Percentiles rank a stretch among this genome's conserved stretches.
phyloP scores from a whole-genome alignment of 192 early-diverging fungal species.

The Coemansia umbellata region DNA sequence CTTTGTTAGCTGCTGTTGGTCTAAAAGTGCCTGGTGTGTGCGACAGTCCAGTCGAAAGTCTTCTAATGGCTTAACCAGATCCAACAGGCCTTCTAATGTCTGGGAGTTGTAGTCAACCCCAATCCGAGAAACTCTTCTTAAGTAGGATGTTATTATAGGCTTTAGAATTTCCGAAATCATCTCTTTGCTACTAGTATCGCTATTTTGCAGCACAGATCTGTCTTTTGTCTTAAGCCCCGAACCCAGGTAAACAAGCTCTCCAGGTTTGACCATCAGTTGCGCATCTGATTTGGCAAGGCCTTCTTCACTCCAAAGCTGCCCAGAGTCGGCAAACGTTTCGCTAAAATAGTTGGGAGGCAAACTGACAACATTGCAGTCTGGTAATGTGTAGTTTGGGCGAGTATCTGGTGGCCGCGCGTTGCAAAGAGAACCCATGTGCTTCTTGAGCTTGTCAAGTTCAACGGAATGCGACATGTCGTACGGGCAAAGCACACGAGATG shows the following conservation, averaged over 20 bases:
- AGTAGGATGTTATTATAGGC: neutral
- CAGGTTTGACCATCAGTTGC: conserved; percentile 23
- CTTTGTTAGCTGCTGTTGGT: neutral
- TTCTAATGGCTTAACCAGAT: conserved; percentile 4
- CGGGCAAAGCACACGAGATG: conserved; percentile 65
- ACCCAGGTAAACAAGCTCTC: conserved; percentile 13
- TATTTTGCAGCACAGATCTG: no score
- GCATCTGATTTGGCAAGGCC: conserved; percentile 22
- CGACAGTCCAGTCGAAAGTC: conserved; percentile 14
- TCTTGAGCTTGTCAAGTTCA: conserved; percentile 48
- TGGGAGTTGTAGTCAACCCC: neutral
- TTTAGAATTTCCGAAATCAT: neutral
- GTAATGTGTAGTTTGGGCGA: conserved; percentile 21
- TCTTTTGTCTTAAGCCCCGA: neutral
- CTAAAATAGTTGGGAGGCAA: conserved; percentile 10
- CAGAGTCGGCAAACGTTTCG: neutral
- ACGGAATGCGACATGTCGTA: conserved; percentile 69
- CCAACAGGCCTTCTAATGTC: conserved; percentile 10
- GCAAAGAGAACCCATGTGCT: conserved; percentile 59
- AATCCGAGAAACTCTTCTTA: neutral
- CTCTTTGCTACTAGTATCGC: no score
- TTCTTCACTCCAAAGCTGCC: conserved; percentile 18
- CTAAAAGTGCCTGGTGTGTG: conserved; percentile 7
- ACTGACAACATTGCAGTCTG: conserved; percentile 43
- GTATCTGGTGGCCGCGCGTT: conserved; percentile 57